Evolutionary conservation across 768 basidiomycete species (phyloP).

Genomic region (Suillus subalutaceus): DNA sequence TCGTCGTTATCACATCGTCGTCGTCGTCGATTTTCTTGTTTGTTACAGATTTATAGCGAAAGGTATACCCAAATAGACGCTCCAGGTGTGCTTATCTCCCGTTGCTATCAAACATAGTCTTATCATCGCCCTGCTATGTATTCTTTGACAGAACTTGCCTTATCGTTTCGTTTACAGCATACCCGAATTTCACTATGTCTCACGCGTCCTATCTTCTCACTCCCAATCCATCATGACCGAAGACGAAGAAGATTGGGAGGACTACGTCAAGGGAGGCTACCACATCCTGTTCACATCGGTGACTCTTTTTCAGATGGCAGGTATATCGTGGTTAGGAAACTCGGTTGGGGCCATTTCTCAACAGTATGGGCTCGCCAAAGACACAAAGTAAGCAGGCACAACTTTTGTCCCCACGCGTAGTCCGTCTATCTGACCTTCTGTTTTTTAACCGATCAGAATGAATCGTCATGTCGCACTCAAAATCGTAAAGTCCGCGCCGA

Average conservation of each 20-base stretch:
- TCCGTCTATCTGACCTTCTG: slow-evolving; percentile 19
- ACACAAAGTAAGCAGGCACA: slow-evolving; percentile 63
- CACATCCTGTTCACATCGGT: slow-evolving; percentile 95
- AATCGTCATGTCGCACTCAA: slow-evolving; percentile 98
- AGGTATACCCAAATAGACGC: slow-evolving; percentile 31
- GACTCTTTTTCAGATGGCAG: slow-evolving; percentile 86
- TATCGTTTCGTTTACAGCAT: slow-evolving; percentile 40
- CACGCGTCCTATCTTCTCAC: slow-evolving; percentile 74
- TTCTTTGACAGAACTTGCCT: slow-evolving; percentile 21
- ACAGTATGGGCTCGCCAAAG: slow-evolving; percentile 91
- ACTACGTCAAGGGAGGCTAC: slow-evolving; percentile 81
- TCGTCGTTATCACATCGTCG: not conserved
- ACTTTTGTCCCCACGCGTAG: slow-evolving; percentile 4
- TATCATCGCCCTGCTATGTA: slow-evolving; percentile 33
- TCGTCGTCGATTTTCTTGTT: not conserved
- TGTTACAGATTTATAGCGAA: slow-evolving; percentile 4
- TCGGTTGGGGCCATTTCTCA: slow-evolving; percentile 95
- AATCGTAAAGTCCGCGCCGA: slow-evolving; percentile 95
- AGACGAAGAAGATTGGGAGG: slow-evolving; percentile 94
- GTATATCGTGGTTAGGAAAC: slow-evolving; percentile 90
- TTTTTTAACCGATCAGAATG: slow-evolving; percentile 54
- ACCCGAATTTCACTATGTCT: slow-evolving; percentile 52
- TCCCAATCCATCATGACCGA: slow-evolving; percentile 83
- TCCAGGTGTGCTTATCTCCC: slow-evolving; percentile 30
- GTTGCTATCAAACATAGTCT: slow-evolving; percentile 29